Base-by-base conservation (phyloP, 2,329 filamentous ascomycete species). In the Macroventuria anomochaeta region DNA sequence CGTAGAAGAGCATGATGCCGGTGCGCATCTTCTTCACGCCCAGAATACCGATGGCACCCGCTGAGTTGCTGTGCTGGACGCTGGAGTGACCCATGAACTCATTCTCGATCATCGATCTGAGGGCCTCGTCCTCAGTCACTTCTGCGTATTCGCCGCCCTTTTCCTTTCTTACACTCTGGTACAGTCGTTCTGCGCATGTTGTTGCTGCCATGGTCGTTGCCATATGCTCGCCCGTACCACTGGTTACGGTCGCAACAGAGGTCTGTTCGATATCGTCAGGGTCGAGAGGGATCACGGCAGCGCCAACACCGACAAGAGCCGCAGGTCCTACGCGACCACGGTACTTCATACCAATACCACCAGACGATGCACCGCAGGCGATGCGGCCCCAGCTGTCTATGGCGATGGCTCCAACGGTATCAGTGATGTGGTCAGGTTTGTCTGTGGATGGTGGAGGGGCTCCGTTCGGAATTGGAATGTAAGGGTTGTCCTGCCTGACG, bases 341-440 rank as follows among this genome's bases (percentile, higher is more conserved):
- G 74, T 96, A 93, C 72, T 99, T 99, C 93, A 99, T 97, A 23
- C 95, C 93, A 71, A 99, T 99, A 1, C 95, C 95, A 5, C 95
- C 95, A 13, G 96, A 99, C 2, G 95, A 99, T 1, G 95, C 96
- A 13, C 89, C 95, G 3, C 93, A 95, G 4, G 96, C 93, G 69
- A 99, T 96, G 53, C 89, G 88, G 13, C 95, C 95, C 63, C 83
- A 85, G 42, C 84, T 83, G 68, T 99, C 95, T 59, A 99, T 88
- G 10, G 92, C 95, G 69, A 99, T 96, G 23, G 93, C 95, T 37
- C 96, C 95, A 54, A 99, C 92, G 11, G 95, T 99, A 77, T 99
- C 95, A 2, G 89, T 96, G 64, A 99, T 82, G 67, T 89, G 83
- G 57, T 91, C 86, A 18, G 79, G 73, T 40, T 55, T 31, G 18